phyloP scores from a whole-genome alignment of 805 yeast genomes.

The Candida dendrica region DNA sequence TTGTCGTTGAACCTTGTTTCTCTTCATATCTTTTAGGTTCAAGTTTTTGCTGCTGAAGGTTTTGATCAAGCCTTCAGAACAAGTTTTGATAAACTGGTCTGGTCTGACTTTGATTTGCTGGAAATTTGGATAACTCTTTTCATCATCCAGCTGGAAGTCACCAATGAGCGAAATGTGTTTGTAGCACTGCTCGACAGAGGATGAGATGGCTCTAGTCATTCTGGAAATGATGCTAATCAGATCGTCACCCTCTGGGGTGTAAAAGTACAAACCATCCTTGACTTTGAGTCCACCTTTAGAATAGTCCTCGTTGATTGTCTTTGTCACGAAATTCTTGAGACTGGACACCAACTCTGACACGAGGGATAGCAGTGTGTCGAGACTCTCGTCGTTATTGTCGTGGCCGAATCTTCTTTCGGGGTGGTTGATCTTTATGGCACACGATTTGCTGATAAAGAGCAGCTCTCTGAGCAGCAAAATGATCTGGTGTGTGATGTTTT shows the following conservation, averaged over 20 bases:
- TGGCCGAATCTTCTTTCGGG: conserved; percentile 13
- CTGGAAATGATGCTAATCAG: conserved; percentile 53
- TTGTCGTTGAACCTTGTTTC: conserved; percentile 19
- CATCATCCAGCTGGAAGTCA: conserved; percentile 53
- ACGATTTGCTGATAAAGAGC: conserved; percentile 48
- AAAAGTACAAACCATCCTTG: conserved; percentile 33
- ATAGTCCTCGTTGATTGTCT: conserved; percentile 37
- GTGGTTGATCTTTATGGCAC: conserved; percentile 27
- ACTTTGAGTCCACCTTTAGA: conserved; percentile 4
- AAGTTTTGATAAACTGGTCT: conserved; percentile 48
- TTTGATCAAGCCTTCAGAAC: conserved; percentile 54
- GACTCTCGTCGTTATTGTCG: conserved; percentile 27
- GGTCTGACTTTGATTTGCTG: conserved; percentile 49
- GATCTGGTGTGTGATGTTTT: conserved; percentile 60
- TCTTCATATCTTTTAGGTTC: conserved; percentile 12
- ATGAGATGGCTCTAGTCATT: conserved; percentile 48
- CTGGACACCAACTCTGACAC: conserved; percentile 61
- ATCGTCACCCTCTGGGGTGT: conserved; percentile 61
- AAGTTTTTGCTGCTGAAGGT: conserved; percentile 25
- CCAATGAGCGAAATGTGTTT: conserved; percentile 50
- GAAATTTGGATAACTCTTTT: conserved; percentile 64
- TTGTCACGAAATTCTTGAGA: conserved; percentile 55
- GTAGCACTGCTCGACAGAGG: conserved; percentile 43
- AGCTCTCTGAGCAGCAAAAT: conserved; percentile 58
- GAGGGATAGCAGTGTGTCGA: conserved; percentile 51